phyloP scores from a whole-genome alignment of 1,139 yeast species.

The Zygoascus sp. region DNA sequence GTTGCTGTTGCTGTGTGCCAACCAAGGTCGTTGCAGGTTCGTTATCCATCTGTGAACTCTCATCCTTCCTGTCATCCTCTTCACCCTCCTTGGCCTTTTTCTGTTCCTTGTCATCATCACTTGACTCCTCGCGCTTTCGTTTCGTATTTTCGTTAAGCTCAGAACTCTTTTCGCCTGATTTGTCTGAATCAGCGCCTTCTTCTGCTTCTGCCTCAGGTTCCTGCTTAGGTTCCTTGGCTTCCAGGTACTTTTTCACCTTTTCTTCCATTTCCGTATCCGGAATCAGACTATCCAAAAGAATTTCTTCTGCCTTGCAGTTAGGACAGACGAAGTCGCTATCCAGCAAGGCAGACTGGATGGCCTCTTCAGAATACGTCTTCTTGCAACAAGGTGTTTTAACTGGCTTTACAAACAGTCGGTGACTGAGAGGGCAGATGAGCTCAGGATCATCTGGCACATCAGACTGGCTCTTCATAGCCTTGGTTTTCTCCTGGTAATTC shows the following conservation, averaged over 20 bases:
- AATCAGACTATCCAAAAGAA: constrained; percentile 66
- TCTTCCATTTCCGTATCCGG: constrained; percentile 56
- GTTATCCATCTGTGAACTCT: neutral
- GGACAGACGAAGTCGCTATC: constrained; percentile 92
- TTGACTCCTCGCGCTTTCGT: constrained; percentile 4
- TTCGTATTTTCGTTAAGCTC: constrained; percentile 1
- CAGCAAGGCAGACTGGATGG: constrained; percentile 68
- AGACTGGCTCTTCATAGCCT: constrained; percentile 40
- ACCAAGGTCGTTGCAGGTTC: neutral
- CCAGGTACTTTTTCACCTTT: constrained; percentile 50
- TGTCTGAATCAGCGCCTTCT: constrained; percentile 6
- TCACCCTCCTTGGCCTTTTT: constrained; percentile 11
- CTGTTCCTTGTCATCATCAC: constrained; percentile 14
- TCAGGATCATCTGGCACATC: constrained; percentile 55
- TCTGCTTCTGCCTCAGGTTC: neutral
- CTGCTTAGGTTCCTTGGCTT: constrained; percentile 11
- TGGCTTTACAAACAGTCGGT: constrained; percentile 62
- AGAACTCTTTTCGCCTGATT: constrained; percentile 3
- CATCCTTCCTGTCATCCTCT: constrained; percentile 9
- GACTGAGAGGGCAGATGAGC: constrained; percentile 56
- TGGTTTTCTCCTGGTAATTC: constrained; percentile 57
- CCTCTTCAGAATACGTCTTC: constrained; percentile 50
- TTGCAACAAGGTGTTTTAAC: constrained; percentile 86
- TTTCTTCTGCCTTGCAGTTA: constrained; percentile 68
- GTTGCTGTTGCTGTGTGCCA: neutral